A percentile compares a stretch with the other conserved stretches of the same genome.
Evolutionary conservation across 768 basidiomycete genomes (phyloP).

Genomic region (Lactarius hengduanensis): DNA sequence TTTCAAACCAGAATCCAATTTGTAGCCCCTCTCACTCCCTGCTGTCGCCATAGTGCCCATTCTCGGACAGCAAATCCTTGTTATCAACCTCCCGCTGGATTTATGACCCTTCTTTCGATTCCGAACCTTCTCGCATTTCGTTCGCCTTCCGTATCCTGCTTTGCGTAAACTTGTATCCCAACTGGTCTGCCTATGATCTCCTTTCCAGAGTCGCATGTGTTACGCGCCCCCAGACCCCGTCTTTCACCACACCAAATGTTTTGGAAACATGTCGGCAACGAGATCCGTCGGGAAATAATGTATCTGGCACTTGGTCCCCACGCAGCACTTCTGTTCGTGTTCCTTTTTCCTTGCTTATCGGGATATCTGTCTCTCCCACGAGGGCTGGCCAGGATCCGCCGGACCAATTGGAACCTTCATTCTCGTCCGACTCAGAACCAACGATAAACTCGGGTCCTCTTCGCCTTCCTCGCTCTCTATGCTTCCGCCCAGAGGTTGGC

Average conservation of each 20-base stretch:
- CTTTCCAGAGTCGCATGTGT: conserved; percentile 17
- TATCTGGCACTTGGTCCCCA: neutral
- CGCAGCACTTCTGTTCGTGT: neutral
- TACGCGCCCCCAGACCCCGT: neutral
- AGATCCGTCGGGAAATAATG: neutral
- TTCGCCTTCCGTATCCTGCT: conserved; percentile 24
- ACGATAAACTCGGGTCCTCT: neutral
- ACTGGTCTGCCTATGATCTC: conserved; percentile 11
- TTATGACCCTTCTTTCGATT: conserved; percentile 24
- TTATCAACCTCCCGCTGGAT: conserved; percentile 18
- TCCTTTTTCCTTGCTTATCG: conserved; percentile 6
- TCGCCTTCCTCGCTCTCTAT: neutral
- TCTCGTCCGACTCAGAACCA: neutral
- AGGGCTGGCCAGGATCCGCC: neutral
- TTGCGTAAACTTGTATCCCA: conserved; percentile 18
- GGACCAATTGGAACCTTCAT: neutral
- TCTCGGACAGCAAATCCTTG: neutral
- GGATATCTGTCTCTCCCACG: neutral
- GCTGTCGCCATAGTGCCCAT: conserved; percentile 7
- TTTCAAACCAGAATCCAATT: neutral
- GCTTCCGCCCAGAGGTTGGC: neutral
- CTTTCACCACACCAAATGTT: neutral
- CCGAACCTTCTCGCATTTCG: conserved; percentile 26
- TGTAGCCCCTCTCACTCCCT: neutral
- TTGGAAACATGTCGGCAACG: neutral